Conservation (phyloP, 495 filamentous ascomycete genomes). For the Glonium stellatum region DNA sequence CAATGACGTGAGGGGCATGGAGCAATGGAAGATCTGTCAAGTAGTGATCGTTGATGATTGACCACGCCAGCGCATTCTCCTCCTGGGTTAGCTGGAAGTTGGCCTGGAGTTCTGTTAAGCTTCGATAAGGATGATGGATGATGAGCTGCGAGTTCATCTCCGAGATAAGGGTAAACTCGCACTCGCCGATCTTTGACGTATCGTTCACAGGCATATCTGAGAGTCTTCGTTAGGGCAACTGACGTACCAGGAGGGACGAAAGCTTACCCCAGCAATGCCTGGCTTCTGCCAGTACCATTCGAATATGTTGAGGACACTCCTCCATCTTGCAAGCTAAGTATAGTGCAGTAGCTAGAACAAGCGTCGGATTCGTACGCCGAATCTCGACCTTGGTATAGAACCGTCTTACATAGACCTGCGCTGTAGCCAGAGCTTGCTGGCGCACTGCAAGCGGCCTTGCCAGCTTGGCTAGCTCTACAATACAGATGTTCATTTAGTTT, state of each 20-base stretch:
- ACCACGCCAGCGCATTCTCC: conserved; percentile 71
- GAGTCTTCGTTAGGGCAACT: conserved; percentile 19
- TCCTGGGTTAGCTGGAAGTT: conserved; percentile 67
- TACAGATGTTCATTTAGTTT: conserved; percentile 30
- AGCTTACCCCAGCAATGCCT: conserved; percentile 72
- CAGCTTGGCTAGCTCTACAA: conserved; percentile 71
- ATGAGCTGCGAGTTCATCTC: conserved; percentile 94
- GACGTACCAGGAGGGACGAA: background rate
- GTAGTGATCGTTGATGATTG: conserved; percentile 92
- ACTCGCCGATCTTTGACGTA: conserved; percentile 85
- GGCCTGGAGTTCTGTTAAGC: conserved; percentile 62
- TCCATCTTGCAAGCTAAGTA: conserved; percentile 99
- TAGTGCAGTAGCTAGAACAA: conserved; percentile 81
- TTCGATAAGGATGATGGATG: conserved; percentile 94
- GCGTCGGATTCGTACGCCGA: conserved; percentile 86
- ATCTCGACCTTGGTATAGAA: conserved; percentile 92
- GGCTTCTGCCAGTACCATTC: conserved; percentile 77
- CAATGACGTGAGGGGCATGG: conserved; percentile 82
- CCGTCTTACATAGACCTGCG: conserved; percentile 86
- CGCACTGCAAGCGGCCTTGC: conserved; percentile 69
- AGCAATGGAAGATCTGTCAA: conserved; percentile 87
- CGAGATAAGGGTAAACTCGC: conserved; percentile 91
- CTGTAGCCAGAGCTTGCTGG: conserved; percentile 90
- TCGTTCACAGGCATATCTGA: conserved; percentile 54
- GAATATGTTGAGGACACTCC: conserved; percentile 93